Evolutionary conservation across 2,329 filamentous ascomycete species (phyloP).

Genomic region (Colletotrichum cuscutae): DNA sequence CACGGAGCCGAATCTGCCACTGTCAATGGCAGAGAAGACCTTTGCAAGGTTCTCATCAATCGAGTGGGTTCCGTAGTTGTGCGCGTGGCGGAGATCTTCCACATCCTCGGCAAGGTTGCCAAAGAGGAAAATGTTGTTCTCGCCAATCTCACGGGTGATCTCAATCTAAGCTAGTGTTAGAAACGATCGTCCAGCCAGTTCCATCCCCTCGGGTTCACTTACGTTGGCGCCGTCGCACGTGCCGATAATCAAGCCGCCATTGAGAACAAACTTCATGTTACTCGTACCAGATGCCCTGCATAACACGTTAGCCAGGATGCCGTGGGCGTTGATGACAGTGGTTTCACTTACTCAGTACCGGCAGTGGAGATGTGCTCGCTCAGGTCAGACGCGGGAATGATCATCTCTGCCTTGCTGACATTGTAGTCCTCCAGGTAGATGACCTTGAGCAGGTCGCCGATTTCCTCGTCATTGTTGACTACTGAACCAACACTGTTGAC

Average conservation of each 20-base stretch:
- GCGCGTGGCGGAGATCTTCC: constrained; percentile 90
- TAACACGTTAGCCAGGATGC: constrained; percentile 32
- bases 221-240: constrained; percentile 98
- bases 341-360: constrained; percentile 78
- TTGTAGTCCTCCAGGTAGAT: constrained; percentile 99
- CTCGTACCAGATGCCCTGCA: constrained; percentile 79
- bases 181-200: constrained; percentile 15
- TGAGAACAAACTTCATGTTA: constrained; percentile 99
- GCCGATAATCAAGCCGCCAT: constrained; percentile 96
- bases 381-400: constrained; percentile 92
- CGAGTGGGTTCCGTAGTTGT: constrained; percentile 83
- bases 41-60: constrained; percentile 80
- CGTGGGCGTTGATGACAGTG: not conserved
- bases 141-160: constrained; percentile 96
- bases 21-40: constrained; percentile 87
- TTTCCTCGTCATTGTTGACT: constrained; percentile 91
- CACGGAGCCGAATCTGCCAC: constrained; percentile 82
- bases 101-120: constrained; percentile 96
- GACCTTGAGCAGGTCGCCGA: constrained; percentile 95
- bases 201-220: constrained; percentile 51
- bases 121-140: constrained; percentile 98
- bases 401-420: constrained; percentile 98
- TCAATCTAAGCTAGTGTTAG: constrained; percentile 71
- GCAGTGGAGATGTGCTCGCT: constrained; percentile 99
- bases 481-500: constrained; percentile 92